phyloP scores from a whole-genome alignment of 129 eudicot species.

The Flaveria robusta region DNA sequence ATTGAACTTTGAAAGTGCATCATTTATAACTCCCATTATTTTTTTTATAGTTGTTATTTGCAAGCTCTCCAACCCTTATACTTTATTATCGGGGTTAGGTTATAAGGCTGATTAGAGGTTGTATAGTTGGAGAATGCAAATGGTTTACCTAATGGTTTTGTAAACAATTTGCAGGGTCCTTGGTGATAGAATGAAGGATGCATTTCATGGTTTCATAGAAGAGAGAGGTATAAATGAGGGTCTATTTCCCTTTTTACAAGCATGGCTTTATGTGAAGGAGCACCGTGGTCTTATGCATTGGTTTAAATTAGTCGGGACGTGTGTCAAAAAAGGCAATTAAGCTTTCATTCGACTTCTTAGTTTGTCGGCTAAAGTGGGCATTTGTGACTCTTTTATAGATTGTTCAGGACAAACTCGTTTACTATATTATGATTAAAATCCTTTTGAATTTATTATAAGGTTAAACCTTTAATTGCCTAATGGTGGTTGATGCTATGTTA shows the following conservation, averaged over 20 bases:
- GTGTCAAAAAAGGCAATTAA: conserved; percentile 44
- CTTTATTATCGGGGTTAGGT: neutral
- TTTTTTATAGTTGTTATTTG: neutral
- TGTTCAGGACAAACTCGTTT: neutral
- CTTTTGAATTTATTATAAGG: neutral
- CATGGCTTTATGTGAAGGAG: conserved; percentile 97
- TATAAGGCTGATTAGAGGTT: neutral
- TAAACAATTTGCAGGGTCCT: conserved; percentile 58
- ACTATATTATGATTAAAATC: neutral
- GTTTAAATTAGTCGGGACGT: conserved; percentile 73
- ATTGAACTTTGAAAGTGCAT: neutral
- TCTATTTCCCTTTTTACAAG: conserved; percentile 89
- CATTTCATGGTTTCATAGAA: conserved; percentile 72
- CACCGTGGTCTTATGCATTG: conserved; percentile 80
- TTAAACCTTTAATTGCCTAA: neutral
- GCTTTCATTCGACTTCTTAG: conserved; percentile 23
- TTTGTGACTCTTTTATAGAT: neutral
- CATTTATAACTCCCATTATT: neutral
- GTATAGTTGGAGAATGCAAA: conserved; percentile 1
- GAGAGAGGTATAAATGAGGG: conserved; percentile 80
- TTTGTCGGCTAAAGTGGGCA: conserved; percentile 5
- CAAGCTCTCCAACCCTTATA: neutral
- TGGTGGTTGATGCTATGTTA: conserved; percentile 22
- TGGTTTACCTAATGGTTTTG: conserved; percentile 15
- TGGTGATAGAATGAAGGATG: conserved; percentile 78